A percentile compares a stretch with the other conserved stretches of the same genome.
Conservation (phyloP, 83 land plant genomes). For the Isoetes engelmannii region DNA sequence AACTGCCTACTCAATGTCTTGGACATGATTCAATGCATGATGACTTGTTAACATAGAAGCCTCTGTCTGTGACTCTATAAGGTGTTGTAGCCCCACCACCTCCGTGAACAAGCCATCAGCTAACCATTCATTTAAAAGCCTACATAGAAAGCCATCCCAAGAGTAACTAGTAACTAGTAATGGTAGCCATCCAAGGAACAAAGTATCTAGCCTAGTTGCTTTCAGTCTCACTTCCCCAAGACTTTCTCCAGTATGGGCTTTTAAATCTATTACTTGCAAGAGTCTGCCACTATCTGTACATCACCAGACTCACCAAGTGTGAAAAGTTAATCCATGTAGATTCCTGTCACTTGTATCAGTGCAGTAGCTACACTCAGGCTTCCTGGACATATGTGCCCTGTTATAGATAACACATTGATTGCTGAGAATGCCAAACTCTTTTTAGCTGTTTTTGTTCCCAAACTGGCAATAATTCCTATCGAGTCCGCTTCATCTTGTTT, state of each 20-base stretch:
- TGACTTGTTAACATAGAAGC: too few relatives aligned
- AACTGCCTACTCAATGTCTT: too few relatives aligned
- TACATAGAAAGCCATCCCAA: background rate
- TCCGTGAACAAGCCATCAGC: background rate
- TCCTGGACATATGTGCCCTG: constrained; percentile 8
- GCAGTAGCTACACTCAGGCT: constrained; percentile 1
- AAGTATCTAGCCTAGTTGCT: background rate
- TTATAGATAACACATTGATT: background rate
- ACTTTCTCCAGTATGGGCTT: background rate
- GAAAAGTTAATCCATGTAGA: background rate
- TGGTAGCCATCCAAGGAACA: constrained; percentile 6
- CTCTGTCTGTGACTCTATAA: too few relatives aligned
- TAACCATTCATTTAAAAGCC: background rate
- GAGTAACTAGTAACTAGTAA: background rate
- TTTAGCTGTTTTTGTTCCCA: too few relatives aligned
- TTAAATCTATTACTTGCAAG: background rate
- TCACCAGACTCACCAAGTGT: background rate
- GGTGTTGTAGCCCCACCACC: background rate
- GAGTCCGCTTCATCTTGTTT: too few relatives aligned
- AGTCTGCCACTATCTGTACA: background rate
- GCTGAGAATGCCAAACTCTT: too few relatives aligned
- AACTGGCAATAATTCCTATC: too few relatives aligned
- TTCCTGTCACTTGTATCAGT: constrained; percentile 1
- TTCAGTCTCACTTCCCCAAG: background rate
- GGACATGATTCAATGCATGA: too few relatives aligned